These are phyloP conservation scores for Zalaria sp. DNA, from an alignment of 2,329 filamentous ascomycete species.

Conservation along the genomic window DNA sequence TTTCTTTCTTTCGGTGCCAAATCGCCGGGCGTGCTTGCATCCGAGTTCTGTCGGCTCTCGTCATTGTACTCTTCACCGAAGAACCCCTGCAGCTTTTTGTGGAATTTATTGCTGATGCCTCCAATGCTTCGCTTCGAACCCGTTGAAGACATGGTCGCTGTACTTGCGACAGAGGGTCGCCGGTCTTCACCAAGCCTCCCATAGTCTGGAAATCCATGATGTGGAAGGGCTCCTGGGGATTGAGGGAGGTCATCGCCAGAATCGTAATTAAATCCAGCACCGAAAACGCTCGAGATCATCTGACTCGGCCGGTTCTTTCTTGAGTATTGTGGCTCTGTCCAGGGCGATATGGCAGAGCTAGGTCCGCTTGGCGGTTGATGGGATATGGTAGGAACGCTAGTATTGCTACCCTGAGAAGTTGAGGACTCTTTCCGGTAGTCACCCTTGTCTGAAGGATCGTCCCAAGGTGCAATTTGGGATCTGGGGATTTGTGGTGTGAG, in stretches of 20 bases:
- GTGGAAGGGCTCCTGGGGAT: conserved; percentile 54
- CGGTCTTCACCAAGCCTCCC: conserved; percentile 50
- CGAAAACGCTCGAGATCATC: conserved; percentile 30
- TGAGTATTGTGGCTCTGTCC: conserved; percentile 19
- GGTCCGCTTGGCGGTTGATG: conserved; percentile 35
- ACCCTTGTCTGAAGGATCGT: conserved; percentile 46
- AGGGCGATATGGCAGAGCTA: conserved; percentile 34
- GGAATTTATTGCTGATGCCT: conserved; percentile 38
- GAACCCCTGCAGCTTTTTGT: conserved; percentile 77
- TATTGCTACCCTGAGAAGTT: conserved; percentile 44
- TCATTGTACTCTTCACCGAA: conserved; percentile 78
- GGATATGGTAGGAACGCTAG: conserved; percentile 19
- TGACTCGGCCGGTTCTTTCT: conserved; percentile 13
- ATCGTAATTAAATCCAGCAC: conserved; percentile 57
- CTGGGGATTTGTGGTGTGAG: conserved; percentile 26
- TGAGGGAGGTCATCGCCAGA: conserved; percentile 58
- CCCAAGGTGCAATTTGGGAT: conserved; percentile 37
- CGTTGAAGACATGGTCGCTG: conserved; percentile 73
- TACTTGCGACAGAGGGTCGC: conserved; percentile 76
- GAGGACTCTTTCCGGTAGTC: conserved; percentile 61
- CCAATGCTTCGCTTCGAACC: conserved; percentile 63
- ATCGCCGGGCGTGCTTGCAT: conserved; percentile 40
- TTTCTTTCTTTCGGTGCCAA: conserved; percentile 54
- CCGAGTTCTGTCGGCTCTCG: conserved; percentile 52
- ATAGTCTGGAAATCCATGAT: conserved; percentile 32